These are phyloP conservation scores for Pleurotus citrinopileatus DNA, from an alignment of 768 basidiomycete genomes.

Conservation along the genomic window DNA sequence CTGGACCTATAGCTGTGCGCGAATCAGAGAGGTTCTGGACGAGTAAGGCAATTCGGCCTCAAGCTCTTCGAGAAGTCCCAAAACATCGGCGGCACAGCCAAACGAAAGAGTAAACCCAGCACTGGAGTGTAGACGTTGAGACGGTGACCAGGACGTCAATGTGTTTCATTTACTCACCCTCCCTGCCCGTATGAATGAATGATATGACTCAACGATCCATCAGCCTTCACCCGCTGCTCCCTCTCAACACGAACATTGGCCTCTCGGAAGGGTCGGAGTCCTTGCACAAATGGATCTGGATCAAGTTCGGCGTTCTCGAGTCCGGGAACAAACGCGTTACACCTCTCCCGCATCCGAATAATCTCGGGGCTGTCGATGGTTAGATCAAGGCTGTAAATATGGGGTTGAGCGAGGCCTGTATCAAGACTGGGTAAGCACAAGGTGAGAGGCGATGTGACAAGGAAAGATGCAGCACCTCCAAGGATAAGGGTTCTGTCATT, in stretches of 20 bases:
- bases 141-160: too few species aligned
- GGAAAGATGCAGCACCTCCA: slow-evolving; percentile 17
- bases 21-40: not conserved
- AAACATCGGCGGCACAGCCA: slow-evolving; percentile 21
- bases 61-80: slow-evolving; percentile 12
- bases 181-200: too few species aligned
- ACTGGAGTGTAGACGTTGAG: too few species aligned
- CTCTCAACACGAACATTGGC: slow-evolving; percentile 26
- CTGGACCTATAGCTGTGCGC: slow-evolving; percentile 5
- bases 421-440: too few species aligned
- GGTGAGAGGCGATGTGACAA: not conserved
- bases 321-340: too few species aligned
- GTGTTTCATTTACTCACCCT: too few species aligned
- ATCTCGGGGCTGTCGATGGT: slow-evolving; percentile 25
- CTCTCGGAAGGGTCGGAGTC: slow-evolving; percentile 24
- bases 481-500: slow-evolving; percentile 32
- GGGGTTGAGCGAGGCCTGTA: slow-evolving; percentile 24
- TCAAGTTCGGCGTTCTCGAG: slow-evolving; percentile 26
- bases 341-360: too few species aligned
- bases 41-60: slow-evolving; percentile 10
- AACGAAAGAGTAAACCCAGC: slow-evolving; percentile 21
- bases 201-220: slow-evolving; percentile 17
- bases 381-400: slow-evolving; percentile 21
- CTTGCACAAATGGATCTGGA: slow-evolving; percentile 23
- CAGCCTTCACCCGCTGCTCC: slow-evolving; percentile 15